phyloP scores from a whole-genome alignment of 2,329 filamentous ascomycete species.

The Alternaria incomplexa region DNA sequence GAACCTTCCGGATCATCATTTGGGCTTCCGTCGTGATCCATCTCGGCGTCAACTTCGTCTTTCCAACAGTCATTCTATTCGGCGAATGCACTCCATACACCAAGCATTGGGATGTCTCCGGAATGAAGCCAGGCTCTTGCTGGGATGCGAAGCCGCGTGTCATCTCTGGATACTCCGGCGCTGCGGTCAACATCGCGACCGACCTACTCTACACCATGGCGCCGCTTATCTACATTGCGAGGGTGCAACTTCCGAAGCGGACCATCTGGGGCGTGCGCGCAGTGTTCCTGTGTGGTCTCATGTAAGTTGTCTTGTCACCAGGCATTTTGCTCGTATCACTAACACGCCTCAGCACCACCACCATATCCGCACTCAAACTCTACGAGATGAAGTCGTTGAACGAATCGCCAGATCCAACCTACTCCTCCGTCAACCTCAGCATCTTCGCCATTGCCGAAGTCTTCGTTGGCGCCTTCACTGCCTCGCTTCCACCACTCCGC shows the following conservation, averaged over 20 bases:
- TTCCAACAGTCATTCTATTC: conserved; percentile 29
- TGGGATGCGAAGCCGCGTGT: conserved; percentile 31
- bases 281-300: conserved; percentile 34
- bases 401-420: conserved; percentile 28
- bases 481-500: conserved; percentile 33
- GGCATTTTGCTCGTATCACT: no score
- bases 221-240: conserved; percentile 30
- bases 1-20: conserved; percentile 25
- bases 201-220: conserved; percentile 33
- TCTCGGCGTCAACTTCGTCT: conserved; percentile 29
- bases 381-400: conserved; percentile 32
- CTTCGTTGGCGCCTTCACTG: conserved; percentile 35
- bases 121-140: conserved; percentile 28
- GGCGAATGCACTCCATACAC: conserved; percentile 31
- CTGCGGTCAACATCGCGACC: conserved; percentile 33
- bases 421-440: conserved; percentile 29
- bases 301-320: no score
- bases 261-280: conserved; percentile 36
- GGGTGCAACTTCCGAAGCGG: conserved; percentile 30
- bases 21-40: conserved; percentile 30
- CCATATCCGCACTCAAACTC: conserved; percentile 34
- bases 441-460: conserved; percentile 34
- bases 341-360: conserved; percentile 24
- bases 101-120: conserved; percentile 30
- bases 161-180: conserved; percentile 35